Conservation (phyloP, 2,329 filamentous ascomycete genomes). For the Fusarium falciforme region DNA sequence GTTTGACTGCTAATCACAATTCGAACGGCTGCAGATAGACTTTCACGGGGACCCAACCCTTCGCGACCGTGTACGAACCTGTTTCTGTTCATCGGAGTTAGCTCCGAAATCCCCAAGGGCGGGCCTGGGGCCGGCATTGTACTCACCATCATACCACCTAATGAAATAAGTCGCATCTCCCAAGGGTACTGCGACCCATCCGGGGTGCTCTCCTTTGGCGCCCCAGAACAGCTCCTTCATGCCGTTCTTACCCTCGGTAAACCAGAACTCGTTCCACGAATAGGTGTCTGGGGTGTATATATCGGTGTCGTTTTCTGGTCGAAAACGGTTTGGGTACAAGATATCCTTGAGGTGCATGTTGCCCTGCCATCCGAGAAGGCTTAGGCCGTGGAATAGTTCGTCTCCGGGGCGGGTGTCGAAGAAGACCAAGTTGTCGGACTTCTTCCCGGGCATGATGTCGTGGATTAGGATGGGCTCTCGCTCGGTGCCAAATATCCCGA, state of each 20-base stretch:
- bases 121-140: neutral
- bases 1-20: too few relatives aligned
- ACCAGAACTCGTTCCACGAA: slow-evolving; percentile 15
- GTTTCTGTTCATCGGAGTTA: slow-evolving; percentile 8
- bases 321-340: neutral
- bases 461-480: neutral
- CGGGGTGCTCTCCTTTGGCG: neutral
- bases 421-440: neutral
- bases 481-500: slow-evolving; percentile 13
- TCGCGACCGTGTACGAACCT: neutral
- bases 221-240: slow-evolving; percentile 11
- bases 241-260: neutral
- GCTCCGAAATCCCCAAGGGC: neutral
- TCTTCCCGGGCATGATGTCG: neutral
- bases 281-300: neutral
- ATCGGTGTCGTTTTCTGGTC: neutral
- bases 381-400: slow-evolving; percentile 16
- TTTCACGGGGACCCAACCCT: slow-evolving; percentile 17
- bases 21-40: slow-evolving; percentile 11
- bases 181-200: slow-evolving; percentile 23
- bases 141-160: slow-evolving; percentile 25
- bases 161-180: slow-evolving; percentile 7
- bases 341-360: slow-evolving; percentile 15
- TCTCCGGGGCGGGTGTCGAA: slow-evolving; percentile 7
- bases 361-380: slow-evolving; percentile 12